Conservation (phyloP, 257 asterid genomes). For the Capsicum chinense region DNA sequence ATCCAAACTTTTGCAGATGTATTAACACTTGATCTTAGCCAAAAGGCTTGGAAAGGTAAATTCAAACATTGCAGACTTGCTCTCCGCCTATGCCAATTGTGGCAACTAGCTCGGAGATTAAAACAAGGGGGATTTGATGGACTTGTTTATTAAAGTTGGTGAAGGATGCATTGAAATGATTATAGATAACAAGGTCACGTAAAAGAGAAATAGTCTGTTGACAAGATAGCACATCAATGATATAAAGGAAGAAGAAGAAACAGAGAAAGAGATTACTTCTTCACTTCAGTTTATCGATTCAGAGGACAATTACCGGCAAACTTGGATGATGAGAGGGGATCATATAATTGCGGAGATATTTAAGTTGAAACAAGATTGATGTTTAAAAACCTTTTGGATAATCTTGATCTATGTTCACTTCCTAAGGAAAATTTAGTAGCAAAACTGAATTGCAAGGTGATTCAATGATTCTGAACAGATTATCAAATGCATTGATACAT, state of each 20-base stretch:
- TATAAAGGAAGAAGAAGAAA: background rate
- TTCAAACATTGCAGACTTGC: background rate
- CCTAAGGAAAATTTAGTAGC: constrained; percentile 1
- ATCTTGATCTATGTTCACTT: background rate
- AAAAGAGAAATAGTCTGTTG: background rate
- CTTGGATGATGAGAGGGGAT: background rate
- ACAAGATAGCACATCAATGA: background rate
- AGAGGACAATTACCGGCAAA: background rate
- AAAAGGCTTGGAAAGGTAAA: background rate
- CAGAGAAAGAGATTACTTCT: background rate
- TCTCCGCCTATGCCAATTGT: background rate
- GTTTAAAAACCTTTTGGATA: background rate
- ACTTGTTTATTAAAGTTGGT: background rate
- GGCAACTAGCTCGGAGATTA: background rate
- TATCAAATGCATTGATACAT: background rate
- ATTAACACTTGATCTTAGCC: background rate
- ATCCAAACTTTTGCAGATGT: background rate
- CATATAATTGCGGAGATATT: background rate
- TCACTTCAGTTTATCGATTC: background rate
- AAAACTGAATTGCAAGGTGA: background rate
- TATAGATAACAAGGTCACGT: background rate
- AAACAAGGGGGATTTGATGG: background rate
- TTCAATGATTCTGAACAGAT: background rate
- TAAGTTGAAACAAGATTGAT: background rate
- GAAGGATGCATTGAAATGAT: background rate